Percentiles rank a stretch among this genome's conserved stretches.
These are phyloP conservation scores for Penicillium sp. DNA, from an alignment of 2,329 filamentous ascomycete species.

Conservation along the genomic window DNA sequence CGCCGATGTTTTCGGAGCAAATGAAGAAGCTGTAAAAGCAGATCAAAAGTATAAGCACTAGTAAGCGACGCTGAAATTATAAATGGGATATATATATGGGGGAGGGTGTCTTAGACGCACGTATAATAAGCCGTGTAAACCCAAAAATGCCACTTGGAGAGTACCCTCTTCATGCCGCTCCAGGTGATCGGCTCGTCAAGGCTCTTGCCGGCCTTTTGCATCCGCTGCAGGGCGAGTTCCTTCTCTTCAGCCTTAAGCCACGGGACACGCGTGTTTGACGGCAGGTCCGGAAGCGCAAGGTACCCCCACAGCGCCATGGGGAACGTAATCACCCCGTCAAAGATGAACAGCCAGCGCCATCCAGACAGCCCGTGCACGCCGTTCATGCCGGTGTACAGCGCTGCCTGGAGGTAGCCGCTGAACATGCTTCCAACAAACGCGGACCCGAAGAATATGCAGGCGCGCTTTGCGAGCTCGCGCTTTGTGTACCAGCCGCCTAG, in stretches of 20 bases:
- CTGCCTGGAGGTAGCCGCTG: slow-evolving; percentile 45
- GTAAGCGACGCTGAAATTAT: neutral
- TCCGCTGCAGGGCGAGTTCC: neutral
- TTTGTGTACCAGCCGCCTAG: slow-evolving; percentile 5
- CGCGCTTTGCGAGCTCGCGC: slow-evolving; percentile 5
- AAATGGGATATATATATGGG: neutral
- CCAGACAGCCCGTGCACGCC: slow-evolving; percentile 52
- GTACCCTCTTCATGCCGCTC: neutral
- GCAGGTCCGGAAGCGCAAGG: slow-evolving; percentile 51
- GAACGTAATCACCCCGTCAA: slow-evolving; percentile 58
- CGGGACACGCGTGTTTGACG: slow-evolving; percentile 48
- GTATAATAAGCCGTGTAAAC: slow-evolving; percentile 7
- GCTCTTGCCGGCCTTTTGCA: neutral
- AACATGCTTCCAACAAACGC: slow-evolving; percentile 9
- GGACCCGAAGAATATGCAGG: slow-evolving; percentile 6
- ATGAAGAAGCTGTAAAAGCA: neutral
- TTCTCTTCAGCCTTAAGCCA: slow-evolving; percentile 27
- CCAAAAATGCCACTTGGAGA: slow-evolving; percentile 7
- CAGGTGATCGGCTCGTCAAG: neutral
- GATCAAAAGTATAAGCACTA: neutral
- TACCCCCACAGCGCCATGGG: slow-evolving; percentile 46
- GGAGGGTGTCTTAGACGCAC: neutral
- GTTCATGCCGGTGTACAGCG: slow-evolving; percentile 55
- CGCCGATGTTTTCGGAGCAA: slow-evolving; percentile 10
- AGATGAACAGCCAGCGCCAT: slow-evolving; percentile 61